A percentile compares a stretch with the other conserved stretches of the same genome.
phyloP scores from a whole-genome alignment of 495 filamentous ascomycete genomes.

The Annulohypoxylon bovei region DNA sequence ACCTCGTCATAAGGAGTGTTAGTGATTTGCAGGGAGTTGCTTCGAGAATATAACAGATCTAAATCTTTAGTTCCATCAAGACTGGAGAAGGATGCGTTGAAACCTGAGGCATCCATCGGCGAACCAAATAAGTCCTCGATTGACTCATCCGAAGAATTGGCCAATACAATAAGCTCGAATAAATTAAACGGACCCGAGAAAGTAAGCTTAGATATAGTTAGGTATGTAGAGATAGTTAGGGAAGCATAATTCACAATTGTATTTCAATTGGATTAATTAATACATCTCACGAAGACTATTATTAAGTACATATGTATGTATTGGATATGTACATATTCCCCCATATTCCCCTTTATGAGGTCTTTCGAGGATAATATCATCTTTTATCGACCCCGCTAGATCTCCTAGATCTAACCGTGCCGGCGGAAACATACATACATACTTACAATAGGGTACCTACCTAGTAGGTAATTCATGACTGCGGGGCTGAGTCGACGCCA shows the following conservation, averaged over 20 bases:
- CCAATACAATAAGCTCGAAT: constrained; percentile 6
- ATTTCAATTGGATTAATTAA: no score
- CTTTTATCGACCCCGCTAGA: constrained; percentile 2
- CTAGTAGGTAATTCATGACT: neutral
- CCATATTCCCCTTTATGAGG: no score
- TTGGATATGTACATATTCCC: no score
- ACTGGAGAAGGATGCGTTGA: constrained; percentile 17
- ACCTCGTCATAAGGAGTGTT: constrained; percentile 11
- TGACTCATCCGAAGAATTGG: constrained; percentile 39
- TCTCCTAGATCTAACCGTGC: neutral
- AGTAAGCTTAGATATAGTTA: neutral
- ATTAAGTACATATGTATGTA: neutral
- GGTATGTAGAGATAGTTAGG: neutral
- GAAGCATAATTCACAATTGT: neutral
- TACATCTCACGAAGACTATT: no score
- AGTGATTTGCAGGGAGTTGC: neutral
- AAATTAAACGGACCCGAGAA: constrained; percentile 8
- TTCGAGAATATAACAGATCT: constrained; percentile 12
- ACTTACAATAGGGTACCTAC: no score
- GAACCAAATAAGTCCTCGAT: constrained; percentile 33
- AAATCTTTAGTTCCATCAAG: neutral
- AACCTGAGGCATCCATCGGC: constrained; percentile 39
- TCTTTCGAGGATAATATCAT: no score
- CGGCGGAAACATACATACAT: neutral
- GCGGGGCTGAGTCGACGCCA: neutral